Evolutionary conservation across 2,329 filamentous ascomycete genomes (phyloP).

Genomic region (Fusarium paranaense): DNA sequence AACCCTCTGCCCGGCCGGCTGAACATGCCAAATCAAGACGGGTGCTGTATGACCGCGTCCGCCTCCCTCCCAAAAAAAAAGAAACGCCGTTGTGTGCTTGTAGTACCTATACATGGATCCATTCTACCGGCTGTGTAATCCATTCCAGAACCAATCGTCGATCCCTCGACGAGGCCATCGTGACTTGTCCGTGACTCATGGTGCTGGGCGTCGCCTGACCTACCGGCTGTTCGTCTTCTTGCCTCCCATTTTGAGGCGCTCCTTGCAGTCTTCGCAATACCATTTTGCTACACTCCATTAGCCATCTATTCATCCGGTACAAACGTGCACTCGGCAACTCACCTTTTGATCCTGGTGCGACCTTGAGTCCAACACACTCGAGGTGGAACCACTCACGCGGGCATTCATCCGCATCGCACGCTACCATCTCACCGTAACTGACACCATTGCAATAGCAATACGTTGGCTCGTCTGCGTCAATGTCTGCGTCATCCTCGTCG

Average conservation of each 20-base stretch:
- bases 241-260: conserved; percentile 67
- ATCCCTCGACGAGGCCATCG: conserved; percentile 24
- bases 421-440: conserved; percentile 88
- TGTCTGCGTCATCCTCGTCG: conserved; percentile 64
- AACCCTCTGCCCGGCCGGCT: background rate
- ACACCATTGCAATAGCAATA: conserved; percentile 86
- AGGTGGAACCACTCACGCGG: conserved; percentile 86
- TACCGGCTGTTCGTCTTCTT: conserved; percentile 64
- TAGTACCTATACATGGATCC: conserved; percentile 36
- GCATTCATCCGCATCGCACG: conserved; percentile 80
- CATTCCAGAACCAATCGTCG: conserved; percentile 26
- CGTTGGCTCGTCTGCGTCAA: conserved; percentile 77
- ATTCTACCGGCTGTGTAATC: conserved; percentile 21
- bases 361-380: conserved; percentile 82
- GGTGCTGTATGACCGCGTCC: conserved; percentile 28
- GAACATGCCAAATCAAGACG: conserved; percentile 24
- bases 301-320: conserved; percentile 21
- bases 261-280: conserved; percentile 85
- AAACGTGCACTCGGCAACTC: conserved; percentile 52
- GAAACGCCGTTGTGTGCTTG: conserved; percentile 37
- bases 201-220: conserved; percentile 19
- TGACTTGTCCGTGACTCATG: conserved; percentile 28
- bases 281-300: conserved; percentile 73
- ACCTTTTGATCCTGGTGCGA: conserved; percentile 82
- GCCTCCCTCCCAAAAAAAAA: conserved; percentile 25